Percentiles rank a stretch among this genome's conserved stretches.
Conservation (phyloP, 2,329 filamentous ascomycete species). For the Alternaria sp. region DNA sequence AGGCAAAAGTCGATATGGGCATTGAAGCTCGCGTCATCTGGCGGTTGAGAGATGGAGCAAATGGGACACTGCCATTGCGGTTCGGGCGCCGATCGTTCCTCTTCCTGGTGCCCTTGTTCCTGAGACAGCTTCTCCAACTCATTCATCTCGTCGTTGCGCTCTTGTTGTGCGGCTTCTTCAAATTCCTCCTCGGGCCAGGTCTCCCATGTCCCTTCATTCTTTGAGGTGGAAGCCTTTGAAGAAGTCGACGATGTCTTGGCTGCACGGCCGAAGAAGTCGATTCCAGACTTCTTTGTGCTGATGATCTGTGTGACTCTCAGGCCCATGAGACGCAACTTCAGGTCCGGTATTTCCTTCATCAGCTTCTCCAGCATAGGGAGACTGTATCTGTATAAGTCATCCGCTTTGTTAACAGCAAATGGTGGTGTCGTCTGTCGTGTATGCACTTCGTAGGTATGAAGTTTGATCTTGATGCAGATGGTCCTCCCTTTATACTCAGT, state of each 20-base stretch:
- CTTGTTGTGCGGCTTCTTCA: conserved; percentile 67
- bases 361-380: conserved; percentile 85
- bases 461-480: conserved; percentile 87
- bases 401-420: conserved; percentile 73
- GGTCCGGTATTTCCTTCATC: conserved; percentile 79
- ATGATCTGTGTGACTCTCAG: conserved; percentile 87
- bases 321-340: conserved; percentile 87
- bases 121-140: conserved; percentile 70
- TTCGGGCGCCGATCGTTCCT: conserved; percentile 23
- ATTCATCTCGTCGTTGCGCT: conserved; percentile 67
- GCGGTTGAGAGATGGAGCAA: conserved; percentile 76
- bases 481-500: conserved; percentile 91
- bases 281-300: conserved; percentile 81
- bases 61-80: conserved; percentile 85
- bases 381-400: conserved; percentile 83
- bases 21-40: conserved; percentile 83
- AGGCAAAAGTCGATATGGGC: conserved; percentile 92
- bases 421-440: conserved; percentile 81
- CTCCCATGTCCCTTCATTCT: conserved; percentile 64
- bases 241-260: conserved; percentile 22
- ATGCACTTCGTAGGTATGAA: conserved; percentile 91
- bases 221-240: conserved; percentile 19
- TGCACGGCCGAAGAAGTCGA: conserved; percentile 77
- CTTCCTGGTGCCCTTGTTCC: conserved; percentile 52
- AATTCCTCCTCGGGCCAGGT: conserved; percentile 73